Percentiles rank a stretch among this genome's conserved stretches.
Conservation (phyloP, 1,139 yeast species). For the Taphrina pruni region DNA sequence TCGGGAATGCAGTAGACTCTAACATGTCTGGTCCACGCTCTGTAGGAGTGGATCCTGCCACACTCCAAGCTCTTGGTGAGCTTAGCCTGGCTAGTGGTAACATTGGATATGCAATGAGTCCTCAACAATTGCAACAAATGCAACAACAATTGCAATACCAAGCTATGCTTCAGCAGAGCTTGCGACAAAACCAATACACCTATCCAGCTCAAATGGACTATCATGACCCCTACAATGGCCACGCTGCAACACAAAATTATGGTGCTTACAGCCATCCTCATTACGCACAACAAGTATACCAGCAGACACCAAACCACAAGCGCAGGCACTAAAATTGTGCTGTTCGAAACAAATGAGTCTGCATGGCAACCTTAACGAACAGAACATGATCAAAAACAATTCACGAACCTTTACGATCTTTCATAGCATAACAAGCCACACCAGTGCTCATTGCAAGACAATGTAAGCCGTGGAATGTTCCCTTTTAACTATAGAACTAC, state of each 20-base stretch:
- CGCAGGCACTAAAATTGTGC: slow-evolving; percentile 9
- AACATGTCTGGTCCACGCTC: slow-evolving; percentile 24
- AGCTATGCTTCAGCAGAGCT: slow-evolving; percentile 33
- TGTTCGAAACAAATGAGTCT: not conserved
- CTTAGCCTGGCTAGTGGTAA: slow-evolving; percentile 21
- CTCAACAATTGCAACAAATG: slow-evolving; percentile 33
- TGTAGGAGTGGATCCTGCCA: slow-evolving; percentile 34
- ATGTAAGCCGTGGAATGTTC: not conserved
- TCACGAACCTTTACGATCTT: slow-evolving; percentile 9
- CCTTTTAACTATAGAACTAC: not conserved
- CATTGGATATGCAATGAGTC: slow-evolving; percentile 18
- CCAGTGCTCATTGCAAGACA: not conserved
- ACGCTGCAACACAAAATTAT: not conserved
- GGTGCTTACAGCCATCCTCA: slow-evolving; percentile 14
- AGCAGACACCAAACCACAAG: slow-evolving; percentile 4
- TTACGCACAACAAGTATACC: slow-evolving; percentile 13
- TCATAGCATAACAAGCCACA: slow-evolving; percentile 10
- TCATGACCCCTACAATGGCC: not conserved
- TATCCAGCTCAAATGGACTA: slow-evolving; percentile 11
- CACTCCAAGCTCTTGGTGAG: slow-evolving; percentile 37
- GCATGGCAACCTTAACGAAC: slow-evolving; percentile 4
- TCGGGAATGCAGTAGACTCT: slow-evolving; percentile 1
- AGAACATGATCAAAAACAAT: not conserved
- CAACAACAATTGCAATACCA: slow-evolving; percentile 34
- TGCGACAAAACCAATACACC: slow-evolving; percentile 23